These are phyloP conservation scores for Hanseniaspora hatyaiensis DNA, from an alignment of 805 yeast species.

Conservation along the genomic window DNA sequence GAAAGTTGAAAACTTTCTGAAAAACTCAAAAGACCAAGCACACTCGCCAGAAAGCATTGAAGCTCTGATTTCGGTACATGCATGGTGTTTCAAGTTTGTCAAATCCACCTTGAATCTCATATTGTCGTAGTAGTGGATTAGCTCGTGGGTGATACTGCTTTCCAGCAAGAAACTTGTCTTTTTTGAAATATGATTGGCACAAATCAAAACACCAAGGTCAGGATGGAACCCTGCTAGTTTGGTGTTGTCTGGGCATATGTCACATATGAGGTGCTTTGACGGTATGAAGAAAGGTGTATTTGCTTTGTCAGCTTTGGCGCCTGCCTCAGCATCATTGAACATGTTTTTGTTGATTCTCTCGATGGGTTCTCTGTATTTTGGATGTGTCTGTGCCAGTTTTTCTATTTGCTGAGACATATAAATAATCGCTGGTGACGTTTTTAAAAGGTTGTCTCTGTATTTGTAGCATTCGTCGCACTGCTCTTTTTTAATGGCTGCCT, in stretches of 20 bases:
- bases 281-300: constrained; percentile 22
- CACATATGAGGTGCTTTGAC: constrained; percentile 53
- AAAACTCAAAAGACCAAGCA: constrained; percentile 73
- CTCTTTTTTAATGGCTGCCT: constrained; percentile 28
- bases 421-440: constrained; percentile 69
- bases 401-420: constrained; percentile 79
- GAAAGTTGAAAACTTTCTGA: constrained; percentile 25
- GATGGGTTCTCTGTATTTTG: constrained; percentile 15
- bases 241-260: constrained; percentile 62
- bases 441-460: constrained; percentile 66
- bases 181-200: constrained; percentile 62
- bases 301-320: neutral
- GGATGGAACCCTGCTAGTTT: constrained; percentile 92
- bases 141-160: constrained; percentile 84
- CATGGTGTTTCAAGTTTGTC: constrained; percentile 78
- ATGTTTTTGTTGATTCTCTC: constrained; percentile 23
- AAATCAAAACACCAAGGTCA: constrained; percentile 68
- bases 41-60: constrained; percentile 91
- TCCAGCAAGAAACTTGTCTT: constrained; percentile 66
- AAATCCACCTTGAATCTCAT: constrained; percentile 80
- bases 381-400: constrained; percentile 34
- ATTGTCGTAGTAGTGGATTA: constrained; percentile 87
- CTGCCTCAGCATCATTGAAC: neutral
- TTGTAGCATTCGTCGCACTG: constrained; percentile 64
- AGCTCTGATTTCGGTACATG: constrained; percentile 93